Evolutionary conservation across 306 rosid genomes (phyloP), one percentile per base, ranked within the genome.

Genomic region (Neltuma alba): DNA sequence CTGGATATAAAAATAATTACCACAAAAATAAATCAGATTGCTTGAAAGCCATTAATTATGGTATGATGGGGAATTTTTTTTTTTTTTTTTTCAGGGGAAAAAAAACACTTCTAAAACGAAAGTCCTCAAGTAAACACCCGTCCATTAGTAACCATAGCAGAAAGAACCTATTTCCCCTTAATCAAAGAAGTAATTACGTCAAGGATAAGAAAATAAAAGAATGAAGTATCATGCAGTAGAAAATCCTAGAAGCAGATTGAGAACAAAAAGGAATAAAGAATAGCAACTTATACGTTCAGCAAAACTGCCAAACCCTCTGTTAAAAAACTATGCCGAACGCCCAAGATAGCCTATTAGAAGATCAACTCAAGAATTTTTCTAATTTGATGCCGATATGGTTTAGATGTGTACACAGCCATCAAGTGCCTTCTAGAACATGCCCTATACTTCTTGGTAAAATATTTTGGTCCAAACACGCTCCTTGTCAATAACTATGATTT

Each of bases 1-100:
- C 99, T 94, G 95, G 27, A 80, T 65, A 40, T 33, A 83, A 72
- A 83, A 55, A 44, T 74, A 27, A 45, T 81, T 66, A 34, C 33
- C 52, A 34, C 18, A 27, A 36, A 44, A 54, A 40, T 81, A 83
- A 71, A 55, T 28, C 38, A 76, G 47, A 63, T 61, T 25, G 37
- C 55, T 28, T 31, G 57, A 66, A 70, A 82, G 41, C 55, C 80
- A 70, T 72, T 4, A 44, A 37, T 13, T 70, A 72, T 76, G 33
- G 27, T 74, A 42, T 69, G 60, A 73, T 30, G 44, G 54, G 18
- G 58, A 11, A 52, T n/a, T 52, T 52, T 20, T 18, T 16, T 52
- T 7, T 6, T 16, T 13, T n/a, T n/a, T n/a, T n/a, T n/a, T n/a
- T n/a, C n/a, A n/a, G n/a, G n/a, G 3, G 15, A 45, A 45, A 69